These are phyloP conservation scores for Fomitopsis pinicola DNA, from an alignment of 1,284 basidiomycete genomes.

Conservation along the genomic window DNA sequence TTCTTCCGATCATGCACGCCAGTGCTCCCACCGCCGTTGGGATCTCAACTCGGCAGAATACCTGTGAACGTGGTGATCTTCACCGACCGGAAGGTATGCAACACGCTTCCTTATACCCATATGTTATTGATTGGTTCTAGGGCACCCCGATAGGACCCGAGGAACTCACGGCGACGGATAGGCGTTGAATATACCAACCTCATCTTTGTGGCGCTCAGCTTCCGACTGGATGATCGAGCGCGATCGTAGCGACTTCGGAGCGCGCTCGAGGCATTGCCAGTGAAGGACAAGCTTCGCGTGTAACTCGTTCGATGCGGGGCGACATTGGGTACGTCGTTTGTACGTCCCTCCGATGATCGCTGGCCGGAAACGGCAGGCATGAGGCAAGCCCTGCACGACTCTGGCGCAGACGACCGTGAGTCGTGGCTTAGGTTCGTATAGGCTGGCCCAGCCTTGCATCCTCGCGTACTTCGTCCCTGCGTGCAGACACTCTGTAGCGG, in stretches of 20 bases:
- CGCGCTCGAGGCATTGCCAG: neutral
- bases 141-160: neutral
- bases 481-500: too few species aligned
- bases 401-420: too few species aligned
- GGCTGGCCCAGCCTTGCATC: too few species aligned
- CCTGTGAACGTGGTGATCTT: neutral
- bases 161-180: neutral
- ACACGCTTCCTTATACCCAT: neutral
- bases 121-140: neutral
- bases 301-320: too few species aligned
- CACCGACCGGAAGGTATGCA: neutral
- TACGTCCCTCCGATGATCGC: too few species aligned
- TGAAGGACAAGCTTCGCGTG: neutral
- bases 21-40: neutral
- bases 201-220: neutral
- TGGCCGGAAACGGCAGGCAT: too few species aligned
- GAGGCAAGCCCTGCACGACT: too few species aligned
- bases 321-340: too few species aligned
- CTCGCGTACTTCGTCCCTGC: too few species aligned
- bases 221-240: neutral
- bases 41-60: neutral
- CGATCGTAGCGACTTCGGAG: slow-evolving; percentile 1
- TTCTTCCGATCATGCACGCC: neutral
- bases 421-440: too few species aligned
- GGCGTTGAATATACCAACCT: neutral